These are phyloP conservation scores for Apophysomyces variabilis DNA, from an alignment of 371 early-diverging fungal genomes.

Conservation along the genomic window DNA sequence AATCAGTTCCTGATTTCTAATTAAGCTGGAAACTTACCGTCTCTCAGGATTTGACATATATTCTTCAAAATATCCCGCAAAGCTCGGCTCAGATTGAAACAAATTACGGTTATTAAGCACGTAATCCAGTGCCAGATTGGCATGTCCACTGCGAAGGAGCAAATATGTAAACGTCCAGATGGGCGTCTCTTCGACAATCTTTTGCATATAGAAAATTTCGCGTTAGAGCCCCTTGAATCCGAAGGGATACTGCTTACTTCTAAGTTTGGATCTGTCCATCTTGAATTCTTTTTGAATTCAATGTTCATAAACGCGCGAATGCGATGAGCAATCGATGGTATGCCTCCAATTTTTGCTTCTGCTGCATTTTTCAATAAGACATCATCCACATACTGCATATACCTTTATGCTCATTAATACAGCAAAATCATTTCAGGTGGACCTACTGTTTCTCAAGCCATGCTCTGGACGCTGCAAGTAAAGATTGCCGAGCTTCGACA, in stretches of 20 bases:
- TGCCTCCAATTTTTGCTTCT: constrained; percentile 73
- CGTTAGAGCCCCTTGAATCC: not conserved
- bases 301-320: constrained; percentile 72
- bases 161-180: constrained; percentile 86
- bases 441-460: constrained; percentile 31
- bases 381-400: constrained; percentile 61
- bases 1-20: too few relatives aligned
- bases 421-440: not conserved
- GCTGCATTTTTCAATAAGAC: constrained; percentile 59
- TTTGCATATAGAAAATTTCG: not conserved
- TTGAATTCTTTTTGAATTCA: constrained; percentile 56
- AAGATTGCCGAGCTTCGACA: not conserved
- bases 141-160: constrained; percentile 76
- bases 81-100: constrained; percentile 59
- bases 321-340: constrained; percentile 65
- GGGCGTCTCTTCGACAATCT: constrained; percentile 66
- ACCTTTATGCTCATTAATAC: constrained; percentile 13
- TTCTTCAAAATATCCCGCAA: constrained; percentile 68
- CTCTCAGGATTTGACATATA: constrained; percentile 58
- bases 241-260: constrained; percentile 40
- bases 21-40: constrained; percentile 13
- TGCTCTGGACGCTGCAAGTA: constrained; percentile 11
- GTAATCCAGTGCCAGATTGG: constrained; percentile 67
- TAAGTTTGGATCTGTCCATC: constrained; percentile 52
- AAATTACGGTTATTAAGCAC: constrained; percentile 57